Base-by-base conservation (phyloP, 2,329 filamentous ascomycete species). In the Fusarium siculi region DNA sequence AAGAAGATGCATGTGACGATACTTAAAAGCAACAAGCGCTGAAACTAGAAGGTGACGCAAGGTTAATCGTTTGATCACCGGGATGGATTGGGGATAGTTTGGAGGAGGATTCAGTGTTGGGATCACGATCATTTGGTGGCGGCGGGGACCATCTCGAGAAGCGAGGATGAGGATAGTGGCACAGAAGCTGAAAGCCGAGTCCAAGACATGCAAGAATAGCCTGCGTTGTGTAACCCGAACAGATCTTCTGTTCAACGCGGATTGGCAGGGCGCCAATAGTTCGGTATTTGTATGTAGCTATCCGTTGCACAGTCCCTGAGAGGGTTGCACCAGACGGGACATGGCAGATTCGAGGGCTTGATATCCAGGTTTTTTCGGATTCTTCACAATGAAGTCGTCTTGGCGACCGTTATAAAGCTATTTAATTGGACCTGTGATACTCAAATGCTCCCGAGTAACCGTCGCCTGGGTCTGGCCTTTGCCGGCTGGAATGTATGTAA, bases 121-220 rank as follows among this genome's bases (percentile, higher is more conserved):
- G 47, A 52, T 40, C 44, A 28, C 32, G 47, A 54, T 55, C 39
- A 73, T 73, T 70, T 73, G 34, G 70, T 74, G 70, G 71, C 67
- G 70, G 70, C 43, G 66, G 70, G 70, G 52, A 50, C 47, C 36
- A 65, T 62, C 34, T 53, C 25, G 23, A n/a, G 50, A 49, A 49
- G 52, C 23, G 54, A 44, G 16, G 71, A 56, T 68, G 54, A 44
- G 16, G 71, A 56, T 68, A 50, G 60, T 63, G 57, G 47, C 52
- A 44, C 34, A 47, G 37, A 23, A 67, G 62, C 59, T 59, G 64
- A 55, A 62, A 68, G 47, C 63, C 42, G 66, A 63, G 40, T 37
- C 40, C 21, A 37, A 36, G 44, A 64, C 56, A 69, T 49, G 43
- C 37, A 39, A 19, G 43, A 58, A 64, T n/a, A 56, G 68, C 50